Base-by-base conservation (phyloP, 768 basidiomycete species). In the Termitomyces sp. region DNA sequence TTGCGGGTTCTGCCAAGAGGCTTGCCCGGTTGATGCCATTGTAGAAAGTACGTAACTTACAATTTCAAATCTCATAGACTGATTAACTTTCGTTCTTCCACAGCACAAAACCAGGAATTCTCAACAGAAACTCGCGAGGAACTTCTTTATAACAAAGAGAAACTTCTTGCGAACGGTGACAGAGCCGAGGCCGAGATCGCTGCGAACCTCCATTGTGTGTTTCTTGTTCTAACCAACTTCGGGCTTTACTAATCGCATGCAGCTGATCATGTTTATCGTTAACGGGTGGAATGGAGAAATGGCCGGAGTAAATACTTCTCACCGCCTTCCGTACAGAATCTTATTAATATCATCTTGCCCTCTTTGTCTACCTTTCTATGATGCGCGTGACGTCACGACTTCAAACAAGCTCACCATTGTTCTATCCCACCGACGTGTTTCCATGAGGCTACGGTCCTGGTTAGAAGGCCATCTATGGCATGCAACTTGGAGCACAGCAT, bases 1-100 rank as follows among this genome's bases (percentile, higher is more conserved):
- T 81, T 99, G 97, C 76, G 97, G 97, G 57, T 98, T 98, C 83
- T 98, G 97, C 75, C 96, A 98, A 76, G 97, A 98, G 78, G 97
- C 97, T 35, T 99, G 97, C 74, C 97, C 97, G 2, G 97, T 98
- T 60, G 97, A 98, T 76, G 97, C 97, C 62, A 98, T 99, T 68
- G 97, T 99, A 58, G 97, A 98, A 81, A 96, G 96, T 96, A 72
- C 66, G 93, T 79, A 45, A 59, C 28, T 45, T 44, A 24, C 33
- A 22, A 46, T 20, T 28, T 20, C 38, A 28, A 22, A 16, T 48
- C 20, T 39, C 56, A 54, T 46, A 52, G 18, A 15, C 18, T 42
- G 48, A 61, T 55, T 57, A 24, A 59, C 18, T 55, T 50, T 28
- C 22, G 55, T 57, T 54, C 51, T 18, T 7, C 32, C 24, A 39